Base-by-base conservation (phyloP, 1,284 basidiomycete genomes). In the Takashimella koratensis region DNA sequence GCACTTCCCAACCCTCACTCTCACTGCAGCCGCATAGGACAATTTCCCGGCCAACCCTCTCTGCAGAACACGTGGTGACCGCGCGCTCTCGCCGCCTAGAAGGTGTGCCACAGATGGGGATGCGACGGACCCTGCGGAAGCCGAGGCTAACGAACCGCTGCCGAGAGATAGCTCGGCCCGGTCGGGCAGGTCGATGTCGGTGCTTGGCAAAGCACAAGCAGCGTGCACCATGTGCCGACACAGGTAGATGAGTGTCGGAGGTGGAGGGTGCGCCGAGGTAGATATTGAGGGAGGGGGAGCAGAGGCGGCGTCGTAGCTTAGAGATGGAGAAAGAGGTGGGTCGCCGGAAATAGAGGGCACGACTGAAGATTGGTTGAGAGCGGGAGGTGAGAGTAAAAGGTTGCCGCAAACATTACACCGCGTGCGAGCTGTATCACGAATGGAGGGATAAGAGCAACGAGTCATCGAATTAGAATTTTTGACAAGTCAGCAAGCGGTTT, bases 151-250 rank as follows among this genome's bases (percentile, higher is more conserved):
- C n/a, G n/a, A n/a, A 36, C 30, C 30, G 16, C 30, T 36, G 30
- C 30, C 30, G 10, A 36, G 10, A 36, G 30, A 8, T 36, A 36
- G 65, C 23, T 74, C 75, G 6, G 65, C 67, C 21, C 70, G 62
- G 22, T 58, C 57, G 1, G 75, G 74, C 1, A 76, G 56, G 26
- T 73, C 70, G 10, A 68, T 52, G 45, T 71, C 68, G 19, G 58
- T 54, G 44, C 65, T 60, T 2, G 64, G 63, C 1, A 74, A 56
- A 1, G 63, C 54, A 51, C 90, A 93, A 10, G 79, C 76, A 0
- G 86, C 86, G 66, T 95, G 91, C 0, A 91, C 86, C 47, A 88
- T 81, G 66, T 95, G 92, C 25, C 87, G 83, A 73, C 91, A 95
- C 10, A 95, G 79, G 74, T 89, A 95, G n/a, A 92, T 72, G 4